Evolutionary conservation across 257 asterid genomes (phyloP).

Genomic region (Apocynum venetum): DNA sequence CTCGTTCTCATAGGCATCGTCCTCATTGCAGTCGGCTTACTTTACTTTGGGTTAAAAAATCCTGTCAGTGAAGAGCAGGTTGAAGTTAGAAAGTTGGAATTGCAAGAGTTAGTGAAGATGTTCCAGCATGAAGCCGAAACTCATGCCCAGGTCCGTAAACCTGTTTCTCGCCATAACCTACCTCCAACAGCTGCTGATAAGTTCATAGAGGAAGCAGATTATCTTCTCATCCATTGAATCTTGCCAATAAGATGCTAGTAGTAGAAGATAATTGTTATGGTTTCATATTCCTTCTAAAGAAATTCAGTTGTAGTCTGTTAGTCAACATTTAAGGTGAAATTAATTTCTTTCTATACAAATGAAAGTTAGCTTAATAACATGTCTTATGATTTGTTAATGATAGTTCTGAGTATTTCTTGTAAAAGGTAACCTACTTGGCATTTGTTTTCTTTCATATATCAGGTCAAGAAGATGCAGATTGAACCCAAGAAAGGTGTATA

Average conservation of each 20-base stretch:
- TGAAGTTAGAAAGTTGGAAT: constrained; percentile 73
- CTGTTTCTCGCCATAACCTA: constrained; percentile 53
- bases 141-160: constrained; percentile 86
- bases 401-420: no score
- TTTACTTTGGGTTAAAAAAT: constrained; percentile 73
- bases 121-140: constrained; percentile 94
- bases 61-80: constrained; percentile 72
- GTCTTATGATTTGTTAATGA: no score
- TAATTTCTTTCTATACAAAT: no score
- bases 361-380: no score
- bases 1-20: constrained; percentile 53
- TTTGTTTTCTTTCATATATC: no score
- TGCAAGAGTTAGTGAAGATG: constrained; percentile 71
- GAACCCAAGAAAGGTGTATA: not conserved
- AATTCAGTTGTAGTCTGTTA: not conserved
- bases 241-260: not conserved
- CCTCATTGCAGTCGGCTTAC: constrained; percentile 63
- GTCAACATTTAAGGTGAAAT: not conserved
- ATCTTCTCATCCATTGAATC: constrained; percentile 38
- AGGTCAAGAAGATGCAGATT: not conserved
- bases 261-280: not conserved
- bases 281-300: not conserved
- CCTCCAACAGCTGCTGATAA: constrained; percentile 87
- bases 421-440: not conserved
- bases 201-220: constrained; percentile 50